A percentile compares a stretch with the other conserved stretches of the same genome.
Evolutionary conservation across 2,329 filamentous ascomycete species (phyloP).

Genomic region (Sporothrix brasiliensis): DNA sequence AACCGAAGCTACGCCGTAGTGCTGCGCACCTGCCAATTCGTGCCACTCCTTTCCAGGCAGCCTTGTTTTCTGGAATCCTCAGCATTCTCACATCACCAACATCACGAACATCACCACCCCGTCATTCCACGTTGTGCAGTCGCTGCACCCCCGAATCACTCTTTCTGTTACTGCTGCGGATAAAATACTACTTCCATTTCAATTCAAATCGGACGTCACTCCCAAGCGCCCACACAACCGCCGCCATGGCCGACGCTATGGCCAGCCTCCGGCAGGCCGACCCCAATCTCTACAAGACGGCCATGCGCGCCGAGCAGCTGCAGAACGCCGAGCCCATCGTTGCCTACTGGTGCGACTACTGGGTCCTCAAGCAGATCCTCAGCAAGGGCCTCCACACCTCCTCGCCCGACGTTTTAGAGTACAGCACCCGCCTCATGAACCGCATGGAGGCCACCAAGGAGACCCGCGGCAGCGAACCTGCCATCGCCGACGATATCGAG

Average conservation of each 20-base stretch:
- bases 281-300: conserved; percentile 71
- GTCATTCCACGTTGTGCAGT: no score
- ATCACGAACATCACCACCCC: no score
- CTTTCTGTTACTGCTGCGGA: not conserved
- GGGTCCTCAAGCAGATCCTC: conserved; percentile 90
- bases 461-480: conserved; percentile 75
- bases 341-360: conserved; percentile 95
- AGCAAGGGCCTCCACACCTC: conserved; percentile 74
- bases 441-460: conserved; percentile 81
- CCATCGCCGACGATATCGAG: conserved; percentile 79
- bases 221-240: not conserved
- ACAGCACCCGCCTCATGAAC: conserved; percentile 85
- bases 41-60: not conserved
- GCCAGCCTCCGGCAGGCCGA: conserved; percentile 76
- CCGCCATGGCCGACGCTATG: conserved; percentile 73
- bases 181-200: no score
- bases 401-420: conserved; percentile 76
- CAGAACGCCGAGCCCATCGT: conserved; percentile 83
- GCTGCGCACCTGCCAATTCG: conserved; percentile 13
- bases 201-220: no score
- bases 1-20: not conserved
- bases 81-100: not conserved
- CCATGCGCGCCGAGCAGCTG: conserved; percentile 80
- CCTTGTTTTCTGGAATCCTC: conserved; percentile 24
- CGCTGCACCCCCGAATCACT: not conserved